Base-by-base conservation (phyloP, 1,284 basidiomycete genomes). In the Uromyces viciae-fabae region DNA sequence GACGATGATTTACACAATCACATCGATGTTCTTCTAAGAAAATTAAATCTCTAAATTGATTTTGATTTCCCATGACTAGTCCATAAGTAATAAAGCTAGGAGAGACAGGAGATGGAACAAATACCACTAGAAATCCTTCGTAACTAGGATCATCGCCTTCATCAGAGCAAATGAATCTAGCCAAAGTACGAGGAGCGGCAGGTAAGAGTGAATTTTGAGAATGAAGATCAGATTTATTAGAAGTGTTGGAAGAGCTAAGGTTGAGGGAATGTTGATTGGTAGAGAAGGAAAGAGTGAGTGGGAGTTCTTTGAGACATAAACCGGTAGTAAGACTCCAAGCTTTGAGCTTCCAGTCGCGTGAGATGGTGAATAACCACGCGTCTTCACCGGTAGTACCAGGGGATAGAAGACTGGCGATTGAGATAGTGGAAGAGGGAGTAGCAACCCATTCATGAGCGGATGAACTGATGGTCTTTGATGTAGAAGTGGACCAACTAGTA, bases 281-380 rank as follows among this genome's bases (percentile, higher is more conserved):
- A 31, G 22, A 56, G 25, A 60, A 38, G 36, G 58, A 56, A 22
- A 25, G 49, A 15, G 40, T 28, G 25, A 81, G 36, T 38, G 78
- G 56, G 42, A 74, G 58, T 66, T 81, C 78, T 54, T 85, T 85
- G 31, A 87, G 82, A 77, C 85, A 86, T 1, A 83, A 68, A 5
- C 87, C 87, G 0, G 84, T 85, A 0, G 83, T 82, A 9, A 85
- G 79, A 68, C 84, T 91, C 94, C 94, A 98, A 58, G 93, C 88
- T 69, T 94, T 89, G 62, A 97, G 88, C 76, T 91, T 92, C 79
- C 92, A 90, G 87, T 97, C 94, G 80, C 94, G 89, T n/a, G 94
- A 94, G 69, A 97, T 89, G 0, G 94, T 92, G 90, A 93, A 95
- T 28, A 92, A 87, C 82, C 92, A 88, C 15, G 89, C 89, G 46